Percentiles rank a stretch among this genome's conserved stretches.
phyloP scores from a whole-genome alignment of 2,329 filamentous ascomycete genomes.

The Pseudogymnoascus sp. region DNA sequence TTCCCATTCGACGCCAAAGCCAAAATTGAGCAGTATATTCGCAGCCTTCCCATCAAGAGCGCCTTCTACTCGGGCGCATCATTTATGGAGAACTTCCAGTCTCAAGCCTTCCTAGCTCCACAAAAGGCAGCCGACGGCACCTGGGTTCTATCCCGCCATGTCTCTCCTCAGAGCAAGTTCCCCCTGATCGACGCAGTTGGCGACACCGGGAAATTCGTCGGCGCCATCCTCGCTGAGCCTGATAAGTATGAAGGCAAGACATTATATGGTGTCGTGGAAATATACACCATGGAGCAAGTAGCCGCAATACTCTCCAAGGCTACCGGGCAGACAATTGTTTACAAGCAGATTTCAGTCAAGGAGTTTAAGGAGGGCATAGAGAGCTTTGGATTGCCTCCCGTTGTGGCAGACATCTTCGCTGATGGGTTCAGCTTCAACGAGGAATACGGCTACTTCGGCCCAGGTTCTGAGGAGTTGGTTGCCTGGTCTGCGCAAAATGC shows the following conservation, averaged over 20 bases:
- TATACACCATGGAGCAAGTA: conserved; percentile 18
- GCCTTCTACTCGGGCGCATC: conserved; percentile 40
- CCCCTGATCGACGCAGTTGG: conserved; percentile 22
- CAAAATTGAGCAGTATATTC: conserved; percentile 28
- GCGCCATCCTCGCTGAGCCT: conserved; percentile 34
- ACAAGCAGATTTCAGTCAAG: conserved; percentile 7
- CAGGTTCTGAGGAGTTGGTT: conserved; percentile 25
- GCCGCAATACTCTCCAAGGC: conserved; percentile 8
- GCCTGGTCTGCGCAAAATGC: conserved; percentile 25
- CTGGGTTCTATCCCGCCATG: conserved; percentile 13
- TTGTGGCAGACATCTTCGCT: conserved; percentile 15
- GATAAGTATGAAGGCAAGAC: conserved; percentile 36
- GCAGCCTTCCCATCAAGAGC: conserved; percentile 32
- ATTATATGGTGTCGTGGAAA: conserved; percentile 36
- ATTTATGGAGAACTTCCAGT: conserved; percentile 31
- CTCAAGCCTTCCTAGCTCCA: conserved; percentile 14
- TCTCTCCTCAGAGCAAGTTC: conserved; percentile 20
- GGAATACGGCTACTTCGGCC: conserved; percentile 32
- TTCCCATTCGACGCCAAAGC: conserved; percentile 28
- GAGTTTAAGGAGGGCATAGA: not conserved
- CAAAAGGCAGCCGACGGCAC: conserved; percentile 16
- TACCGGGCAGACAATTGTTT: conserved; percentile 13
- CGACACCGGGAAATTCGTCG: conserved; percentile 27
- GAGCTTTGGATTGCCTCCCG: conserved; percentile 12
- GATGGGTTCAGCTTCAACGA: conserved; percentile 21